Conservation (phyloP, 768 basidiomycete species). For the Hygrocybe coccinea region DNA sequence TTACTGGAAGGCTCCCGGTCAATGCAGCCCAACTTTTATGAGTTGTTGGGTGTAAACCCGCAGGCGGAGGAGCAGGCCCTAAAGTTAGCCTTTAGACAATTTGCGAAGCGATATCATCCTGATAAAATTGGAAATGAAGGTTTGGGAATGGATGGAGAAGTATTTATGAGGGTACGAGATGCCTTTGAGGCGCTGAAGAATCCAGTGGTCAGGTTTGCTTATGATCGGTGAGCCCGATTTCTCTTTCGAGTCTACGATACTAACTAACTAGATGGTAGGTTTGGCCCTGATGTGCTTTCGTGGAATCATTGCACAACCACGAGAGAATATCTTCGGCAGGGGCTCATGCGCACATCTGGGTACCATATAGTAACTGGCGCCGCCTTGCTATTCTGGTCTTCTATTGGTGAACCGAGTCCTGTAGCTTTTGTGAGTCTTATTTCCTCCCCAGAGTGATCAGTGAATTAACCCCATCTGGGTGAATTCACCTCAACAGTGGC, state of each 20-base stretch:
- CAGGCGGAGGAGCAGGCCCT: slow-evolving; percentile 62
- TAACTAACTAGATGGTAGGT: slow-evolving; percentile 38
- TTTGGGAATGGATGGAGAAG: slow-evolving; percentile 39
- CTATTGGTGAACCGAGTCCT: slow-evolving; percentile 53
- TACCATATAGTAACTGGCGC: slow-evolving; percentile 63
- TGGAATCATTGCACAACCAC: slow-evolving; percentile 69
- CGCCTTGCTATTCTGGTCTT: slow-evolving; percentile 57
- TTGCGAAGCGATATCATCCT: slow-evolving; percentile 72
- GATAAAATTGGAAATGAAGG: slow-evolving; percentile 60
- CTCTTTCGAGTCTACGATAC: not conserved
- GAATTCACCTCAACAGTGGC: slow-evolving; percentile 47
- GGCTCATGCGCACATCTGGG: slow-evolving; percentile 55
- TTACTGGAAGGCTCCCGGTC: slow-evolving; percentile 52
- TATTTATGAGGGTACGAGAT: slow-evolving; percentile 68
- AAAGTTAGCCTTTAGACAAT: slow-evolving; percentile 68
- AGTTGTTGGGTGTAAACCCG: slow-evolving; percentile 60
- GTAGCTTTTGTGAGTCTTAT: slow-evolving; percentile 59
- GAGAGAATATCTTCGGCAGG: slow-evolving; percentile 64
- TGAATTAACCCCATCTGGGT: not conserved
- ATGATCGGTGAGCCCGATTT: slow-evolving; percentile 58
- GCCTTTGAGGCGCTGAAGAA: slow-evolving; percentile 77
- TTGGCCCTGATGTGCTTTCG: slow-evolving; percentile 64
- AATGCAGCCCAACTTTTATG: slow-evolving; percentile 70
- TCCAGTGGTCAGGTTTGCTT: slow-evolving; percentile 75
- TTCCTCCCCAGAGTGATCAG: slow-evolving; percentile 6